Conservation (phyloP, 108 stramenopile species). For the Cyclotella atomus region DNA sequence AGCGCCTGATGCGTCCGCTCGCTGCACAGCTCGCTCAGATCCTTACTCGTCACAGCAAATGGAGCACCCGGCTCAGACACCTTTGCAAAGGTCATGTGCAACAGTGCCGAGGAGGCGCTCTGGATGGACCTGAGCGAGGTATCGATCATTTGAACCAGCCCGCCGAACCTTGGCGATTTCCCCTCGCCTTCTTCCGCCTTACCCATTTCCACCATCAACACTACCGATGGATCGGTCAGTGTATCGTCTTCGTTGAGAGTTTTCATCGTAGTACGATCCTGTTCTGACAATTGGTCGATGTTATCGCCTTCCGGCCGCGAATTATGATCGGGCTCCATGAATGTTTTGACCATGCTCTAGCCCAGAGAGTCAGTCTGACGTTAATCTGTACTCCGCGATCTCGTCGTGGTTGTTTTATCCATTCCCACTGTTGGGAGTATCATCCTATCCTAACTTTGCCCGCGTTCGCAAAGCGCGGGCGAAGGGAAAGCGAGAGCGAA, state of each 20-base stretch:
- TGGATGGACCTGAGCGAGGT: conserved; percentile 49
- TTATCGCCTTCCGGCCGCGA: not conserved
- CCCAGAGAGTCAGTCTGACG: too few relatives aligned
- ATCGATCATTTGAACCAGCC: conserved; percentile 55
- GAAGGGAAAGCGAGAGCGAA: too few relatives aligned
- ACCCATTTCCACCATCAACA: conserved; percentile 17
- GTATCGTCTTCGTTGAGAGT: not conserved
- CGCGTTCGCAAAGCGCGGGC: too few relatives aligned
- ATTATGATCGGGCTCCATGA: conserved; percentile 18
- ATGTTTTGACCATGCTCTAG: conserved; percentile 16
- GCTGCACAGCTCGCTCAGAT: conserved; percentile 60
- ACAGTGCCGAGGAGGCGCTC: conserved; percentile 33
- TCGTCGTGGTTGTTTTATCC: too few relatives aligned
- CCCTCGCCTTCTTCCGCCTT: not conserved
- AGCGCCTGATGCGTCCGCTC: conserved; percentile 68
- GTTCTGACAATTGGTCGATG: not conserved
- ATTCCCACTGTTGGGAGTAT: too few relatives aligned
- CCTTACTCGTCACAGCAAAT: conserved; percentile 46
- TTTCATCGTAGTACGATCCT: not conserved
- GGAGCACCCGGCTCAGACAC: conserved; percentile 16
- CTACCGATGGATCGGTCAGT: not conserved
- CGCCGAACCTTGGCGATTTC: conserved; percentile 53
- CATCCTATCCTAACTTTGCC: too few relatives aligned
- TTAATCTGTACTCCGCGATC: too few relatives aligned
- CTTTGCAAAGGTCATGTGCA: conserved; percentile 32